Base-by-base conservation (phyloP, 2,329 filamentous ascomycete species). In the Microdochium paspali region DNA sequence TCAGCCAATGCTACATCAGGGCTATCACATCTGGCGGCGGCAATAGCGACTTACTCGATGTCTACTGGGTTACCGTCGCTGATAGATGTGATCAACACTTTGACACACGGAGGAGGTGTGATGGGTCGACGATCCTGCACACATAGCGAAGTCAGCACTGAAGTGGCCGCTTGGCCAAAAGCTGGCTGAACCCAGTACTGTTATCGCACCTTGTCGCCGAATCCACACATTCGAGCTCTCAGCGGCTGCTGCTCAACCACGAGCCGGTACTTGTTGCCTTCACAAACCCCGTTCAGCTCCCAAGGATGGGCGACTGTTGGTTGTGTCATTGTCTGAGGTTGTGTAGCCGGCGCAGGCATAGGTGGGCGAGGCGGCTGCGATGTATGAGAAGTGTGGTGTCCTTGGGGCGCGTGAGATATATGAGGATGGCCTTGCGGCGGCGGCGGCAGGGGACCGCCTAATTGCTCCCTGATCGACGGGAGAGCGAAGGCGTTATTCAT, bases 201-300 rank as follows among this genome's bases (percentile, higher is more conserved):
- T 21, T 56, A 44, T 44, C 23, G 5, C 70, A 93, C 88, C 78
- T 97, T 98, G 72, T 98, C 93, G 52, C 93, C 93, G 69, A 97
- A 98, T 7, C 93, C 93, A 70, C 93, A 98, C 93, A 97, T 97
- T 51, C 93, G 87, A 54, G 93, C 93, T 58, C 93, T 82, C 58
- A 88, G 77, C 45, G 93, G 93, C 66, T 97, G 90, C 70, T 98
- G 93, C 55, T 87, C 82, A 50, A 96, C 88, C 54, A 84, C 73
- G 45, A 95, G 76, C 51, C 82, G 85, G 54, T 51, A 47, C 26
- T 50, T 45, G 25, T 44, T 47, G 25, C 15, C 26, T 15, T 24
- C 26, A 44, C 28, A 21, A 35, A 32, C 5, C 23, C 35, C 35
- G 5, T 6, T 7, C 6, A 40, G 18, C 18, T 40, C 35, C 13